These are phyloP conservation scores for Arachnopeziza araneosa DNA, from an alignment of 2,329 filamentous ascomycete species.

Conservation along the genomic window DNA sequence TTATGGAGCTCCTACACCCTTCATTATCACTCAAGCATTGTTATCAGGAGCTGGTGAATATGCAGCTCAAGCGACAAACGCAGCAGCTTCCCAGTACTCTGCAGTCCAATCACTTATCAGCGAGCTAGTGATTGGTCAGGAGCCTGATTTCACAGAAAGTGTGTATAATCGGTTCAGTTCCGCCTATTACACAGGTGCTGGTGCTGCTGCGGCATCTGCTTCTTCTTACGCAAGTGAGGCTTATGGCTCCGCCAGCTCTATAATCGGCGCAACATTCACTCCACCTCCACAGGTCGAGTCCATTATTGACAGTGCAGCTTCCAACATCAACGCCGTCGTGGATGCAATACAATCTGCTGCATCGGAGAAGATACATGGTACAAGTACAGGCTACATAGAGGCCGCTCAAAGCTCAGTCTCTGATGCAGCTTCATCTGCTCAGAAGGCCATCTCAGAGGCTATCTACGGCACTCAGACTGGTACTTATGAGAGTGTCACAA, in stretches of 20 bases:
- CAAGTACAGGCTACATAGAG: conserved; percentile 45
- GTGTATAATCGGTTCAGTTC: conserved; percentile 66
- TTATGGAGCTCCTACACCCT: conserved; percentile 29
- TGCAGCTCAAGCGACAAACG: conserved; percentile 56
- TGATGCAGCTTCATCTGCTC: conserved; percentile 49
- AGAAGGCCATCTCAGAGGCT: conserved; percentile 48
- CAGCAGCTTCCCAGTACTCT: conserved; percentile 59
- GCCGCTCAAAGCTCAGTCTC: conserved; percentile 47
- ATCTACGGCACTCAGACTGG: conserved; percentile 51
- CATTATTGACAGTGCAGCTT: conserved; percentile 50
- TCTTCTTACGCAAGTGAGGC: conserved; percentile 47
- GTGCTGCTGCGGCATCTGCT: conserved; percentile 38
- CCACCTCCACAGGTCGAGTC: conserved; percentile 52
- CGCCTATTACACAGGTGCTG: conserved; percentile 62
- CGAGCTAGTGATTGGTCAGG: conserved; percentile 70
- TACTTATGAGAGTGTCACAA: conserved; percentile 38
- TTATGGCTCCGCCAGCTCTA: conserved; percentile 38
- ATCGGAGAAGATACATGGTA: conserved; percentile 51
- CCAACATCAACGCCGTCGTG: conserved; percentile 52
- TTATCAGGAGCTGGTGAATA: conserved; percentile 49
- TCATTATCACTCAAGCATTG: conserved; percentile 36
- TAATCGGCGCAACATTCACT: conserved; percentile 45
- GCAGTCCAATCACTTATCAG: conserved; percentile 67
- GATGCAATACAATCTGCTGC: conserved; percentile 47
- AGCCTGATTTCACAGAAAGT: conserved; percentile 76